Evolutionary conservation across 805 yeast genomes (phyloP).

Genomic region (Phaffomyces antillensis): DNA sequence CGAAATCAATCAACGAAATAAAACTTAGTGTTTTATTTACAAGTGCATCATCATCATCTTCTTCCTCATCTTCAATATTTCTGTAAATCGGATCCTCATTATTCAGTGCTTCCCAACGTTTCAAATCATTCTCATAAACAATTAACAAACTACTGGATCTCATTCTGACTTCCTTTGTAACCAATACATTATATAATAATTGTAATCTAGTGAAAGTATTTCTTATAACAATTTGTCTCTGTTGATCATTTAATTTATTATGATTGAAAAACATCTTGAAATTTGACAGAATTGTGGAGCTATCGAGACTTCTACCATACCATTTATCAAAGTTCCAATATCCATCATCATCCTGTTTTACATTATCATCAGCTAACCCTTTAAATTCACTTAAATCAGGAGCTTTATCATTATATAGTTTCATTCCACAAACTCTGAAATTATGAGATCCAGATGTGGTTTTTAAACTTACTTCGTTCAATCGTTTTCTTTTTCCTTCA

Average conservation of each 20-base stretch:
- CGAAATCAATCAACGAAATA: constrained; percentile 78
- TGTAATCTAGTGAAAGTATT: constrained; percentile 55
- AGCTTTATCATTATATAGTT: constrained; percentile 29
- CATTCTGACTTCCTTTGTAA: constrained; percentile 56
- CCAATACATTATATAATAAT: constrained; percentile 55
- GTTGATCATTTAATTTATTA: constrained; percentile 25
- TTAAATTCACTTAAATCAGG: constrained; percentile 13
- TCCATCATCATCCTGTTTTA: constrained; percentile 25
- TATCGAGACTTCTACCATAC: constrained; percentile 59
- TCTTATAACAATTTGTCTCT: constrained; percentile 32
- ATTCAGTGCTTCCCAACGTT: constrained; percentile 40
- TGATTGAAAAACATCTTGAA: constrained; percentile 39
- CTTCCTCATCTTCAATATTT: constrained; percentile 29
- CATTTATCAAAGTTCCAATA: constrained; percentile 54
- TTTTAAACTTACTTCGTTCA: constrained; percentile 51
- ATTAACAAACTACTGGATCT: constrained; percentile 69
- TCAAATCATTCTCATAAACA: constrained; percentile 60
- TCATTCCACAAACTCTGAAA: constrained; percentile 87
- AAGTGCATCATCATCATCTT: constrained; percentile 28
- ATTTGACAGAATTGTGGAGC: constrained; percentile 36
- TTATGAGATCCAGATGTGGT: constrained; percentile 81
- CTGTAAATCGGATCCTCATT: constrained; percentile 34
- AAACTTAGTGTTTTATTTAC: constrained; percentile 40
- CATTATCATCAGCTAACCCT: constrained; percentile 3
- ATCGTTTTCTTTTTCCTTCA: constrained; percentile 52